A percentile compares a stretch with the other conserved stretches of the same genome.
phyloP scores from a whole-genome alignment of 345 rosid species.

The Syzygium aromaticum region DNA sequence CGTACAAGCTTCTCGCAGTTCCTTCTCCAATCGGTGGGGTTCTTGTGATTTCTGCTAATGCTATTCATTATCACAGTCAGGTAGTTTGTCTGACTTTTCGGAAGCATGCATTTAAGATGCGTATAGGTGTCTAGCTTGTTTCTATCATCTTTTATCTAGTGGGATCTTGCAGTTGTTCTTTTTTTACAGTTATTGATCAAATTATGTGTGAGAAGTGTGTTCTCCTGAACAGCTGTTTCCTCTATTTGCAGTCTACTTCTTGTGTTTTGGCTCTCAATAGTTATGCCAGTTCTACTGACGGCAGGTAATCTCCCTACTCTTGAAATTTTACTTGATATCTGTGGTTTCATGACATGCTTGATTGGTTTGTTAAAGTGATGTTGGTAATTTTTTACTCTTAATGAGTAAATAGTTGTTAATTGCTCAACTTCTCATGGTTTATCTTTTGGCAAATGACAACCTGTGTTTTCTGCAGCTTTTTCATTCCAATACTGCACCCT shows the following conservation, averaged over 20 bases:
- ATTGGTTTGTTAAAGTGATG: neutral
- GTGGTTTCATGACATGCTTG: neutral
- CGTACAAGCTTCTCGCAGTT: constrained; percentile 91
- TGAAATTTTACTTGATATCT: neutral
- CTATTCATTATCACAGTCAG: constrained; percentile 94
- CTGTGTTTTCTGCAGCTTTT: neutral
- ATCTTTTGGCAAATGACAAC: neutral
- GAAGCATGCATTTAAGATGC: neutral
- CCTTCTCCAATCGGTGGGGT: constrained; percentile 98
- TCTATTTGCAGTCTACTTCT: constrained; percentile 75
- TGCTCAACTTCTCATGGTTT: neutral
- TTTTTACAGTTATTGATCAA: neutral
- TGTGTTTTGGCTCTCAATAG: constrained; percentile 79
- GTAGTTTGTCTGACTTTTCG: constrained; percentile 14
- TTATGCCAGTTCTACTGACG: constrained; percentile 69
- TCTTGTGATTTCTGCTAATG: constrained; percentile 77
- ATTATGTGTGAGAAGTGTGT: neutral
- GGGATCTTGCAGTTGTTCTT: neutral
- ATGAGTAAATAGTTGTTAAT: neutral
- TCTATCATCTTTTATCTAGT: neutral
- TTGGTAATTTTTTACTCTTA: neutral
- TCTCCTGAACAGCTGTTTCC: neutral
- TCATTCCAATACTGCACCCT: neutral
- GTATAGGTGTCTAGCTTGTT: neutral
- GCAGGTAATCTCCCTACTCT: constrained; percentile 42